These are phyloP conservation scores for Aegilops bicornis DNA, from an alignment of 176 grass and related monocot species.

Conservation along the genomic window DNA sequence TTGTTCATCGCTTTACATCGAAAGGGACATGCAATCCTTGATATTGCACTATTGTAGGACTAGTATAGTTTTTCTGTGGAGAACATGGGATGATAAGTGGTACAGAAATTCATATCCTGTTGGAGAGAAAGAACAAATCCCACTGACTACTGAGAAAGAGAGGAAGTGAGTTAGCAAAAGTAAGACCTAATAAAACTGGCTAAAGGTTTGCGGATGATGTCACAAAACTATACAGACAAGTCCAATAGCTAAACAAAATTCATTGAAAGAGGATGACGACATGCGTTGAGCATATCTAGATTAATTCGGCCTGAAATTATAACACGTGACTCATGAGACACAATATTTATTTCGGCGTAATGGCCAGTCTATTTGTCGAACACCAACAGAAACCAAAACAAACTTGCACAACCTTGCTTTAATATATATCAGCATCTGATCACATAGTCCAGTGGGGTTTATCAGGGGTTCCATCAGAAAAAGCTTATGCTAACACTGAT, in stretches of 20 bases:
- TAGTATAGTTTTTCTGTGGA: background rate
- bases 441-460: background rate
- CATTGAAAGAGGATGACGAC: background rate
- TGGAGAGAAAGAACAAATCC: background rate
- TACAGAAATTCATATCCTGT: too few relatives aligned
- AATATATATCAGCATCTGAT: background rate
- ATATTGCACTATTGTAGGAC: background rate
- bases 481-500: too few relatives aligned
- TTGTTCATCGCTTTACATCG: background rate
- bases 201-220: background rate
- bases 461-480: too few relatives aligned
- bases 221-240: background rate
- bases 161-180: background rate
- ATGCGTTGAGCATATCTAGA: background rate
- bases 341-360: too few relatives aligned
- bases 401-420: background rate
- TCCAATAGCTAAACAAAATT: background rate
- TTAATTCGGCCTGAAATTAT: background rate
- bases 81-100: background rate
- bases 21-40: background rate
- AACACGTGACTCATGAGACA: too few relatives aligned
- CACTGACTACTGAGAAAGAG: fast-evolving
- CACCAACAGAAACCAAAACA: background rate
- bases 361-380: background rate
- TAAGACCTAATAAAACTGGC: background rate